Percentiles rank a stretch among this genome's conserved stretches.
Conservation (phyloP, 495 filamentous ascomycete species). For the Xylaria curta region DNA sequence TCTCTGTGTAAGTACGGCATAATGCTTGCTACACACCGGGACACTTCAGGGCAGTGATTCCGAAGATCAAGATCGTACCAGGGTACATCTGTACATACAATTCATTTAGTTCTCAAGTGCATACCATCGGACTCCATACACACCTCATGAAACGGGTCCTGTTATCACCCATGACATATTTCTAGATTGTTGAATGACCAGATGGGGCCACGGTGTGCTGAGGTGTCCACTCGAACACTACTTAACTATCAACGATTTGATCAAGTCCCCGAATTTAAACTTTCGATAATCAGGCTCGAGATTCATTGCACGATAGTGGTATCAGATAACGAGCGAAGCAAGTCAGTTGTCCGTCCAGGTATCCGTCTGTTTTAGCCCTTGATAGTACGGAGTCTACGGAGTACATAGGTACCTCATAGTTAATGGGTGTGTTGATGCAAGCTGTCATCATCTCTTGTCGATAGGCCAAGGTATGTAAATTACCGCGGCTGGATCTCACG, state of each 20-base stretch:
- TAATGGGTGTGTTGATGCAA: conserved; percentile 21
- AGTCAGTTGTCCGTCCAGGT: neutral
- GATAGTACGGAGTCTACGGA: neutral
- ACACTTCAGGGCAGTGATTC: neutral
- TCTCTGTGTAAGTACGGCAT: neutral
- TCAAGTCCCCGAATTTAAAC: neutral
- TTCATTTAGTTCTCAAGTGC: neutral
- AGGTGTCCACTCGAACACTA: neutral
- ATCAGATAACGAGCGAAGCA: conserved; percentile 19
- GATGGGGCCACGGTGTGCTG: conserved; percentile 12
- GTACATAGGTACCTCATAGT: neutral
- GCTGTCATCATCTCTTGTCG: conserved; percentile 37
- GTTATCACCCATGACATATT: conserved; percentile 17
- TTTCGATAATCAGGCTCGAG: neutral
- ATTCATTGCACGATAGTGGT: conserved; percentile 4
- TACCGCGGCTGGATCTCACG: conserved; percentile 31
- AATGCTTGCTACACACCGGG: neutral
- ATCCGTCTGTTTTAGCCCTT: neutral
- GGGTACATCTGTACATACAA: neutral
- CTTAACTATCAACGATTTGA: neutral
- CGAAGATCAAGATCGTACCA: neutral
- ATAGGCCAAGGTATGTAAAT: conserved; percentile 16
- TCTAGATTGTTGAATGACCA: neutral
- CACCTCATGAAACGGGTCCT: conserved; percentile 20
- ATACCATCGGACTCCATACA: conserved; percentile 16